Percentiles rank a stretch among this genome's conserved stretches.
Conservation (phyloP, 2,329 filamentous ascomycete species). For the Karstenula rhodostoma region DNA sequence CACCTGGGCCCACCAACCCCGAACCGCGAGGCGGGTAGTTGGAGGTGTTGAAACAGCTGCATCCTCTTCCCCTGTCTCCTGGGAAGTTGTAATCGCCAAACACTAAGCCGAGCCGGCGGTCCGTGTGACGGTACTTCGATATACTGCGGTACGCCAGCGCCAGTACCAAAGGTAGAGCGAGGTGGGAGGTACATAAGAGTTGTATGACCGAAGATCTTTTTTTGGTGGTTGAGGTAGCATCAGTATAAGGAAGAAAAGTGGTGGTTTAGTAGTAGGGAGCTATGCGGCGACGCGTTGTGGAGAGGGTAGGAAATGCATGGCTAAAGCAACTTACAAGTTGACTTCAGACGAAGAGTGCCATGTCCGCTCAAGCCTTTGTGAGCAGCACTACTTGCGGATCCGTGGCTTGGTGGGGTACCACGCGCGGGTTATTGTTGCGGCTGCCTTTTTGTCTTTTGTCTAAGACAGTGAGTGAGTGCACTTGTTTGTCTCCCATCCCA, state of each 20-base stretch:
- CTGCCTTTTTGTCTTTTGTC: background rate
- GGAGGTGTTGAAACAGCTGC: background rate
- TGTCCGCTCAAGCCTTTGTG: background rate
- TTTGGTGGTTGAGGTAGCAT: background rate
- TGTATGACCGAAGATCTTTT: slow-evolving; percentile 5
- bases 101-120: background rate
- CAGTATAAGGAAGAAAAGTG: no score
- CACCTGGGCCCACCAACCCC: background rate
- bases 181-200: background rate
- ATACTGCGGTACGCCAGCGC: background rate
- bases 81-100: background rate
- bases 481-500: background rate
- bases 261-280: background rate
- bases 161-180: background rate
- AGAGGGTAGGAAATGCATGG: background rate
- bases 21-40: slow-evolving; percentile 1
- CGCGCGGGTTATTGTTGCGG: background rate
- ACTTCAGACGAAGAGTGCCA: background rate
- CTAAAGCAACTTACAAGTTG: background rate
- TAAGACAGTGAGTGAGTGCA: background rate
- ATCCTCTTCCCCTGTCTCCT: slow-evolving; percentile 4
- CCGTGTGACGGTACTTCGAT: background rate
- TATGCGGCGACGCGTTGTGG: background rate
- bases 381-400: background rate
- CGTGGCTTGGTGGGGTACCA: background rate